A percentile compares a stretch with the other conserved stretches of the same genome.
Evolutionary conservation across 2,329 filamentous ascomycete species (phyloP).

Genomic region (Aspergillus texensis): DNA sequence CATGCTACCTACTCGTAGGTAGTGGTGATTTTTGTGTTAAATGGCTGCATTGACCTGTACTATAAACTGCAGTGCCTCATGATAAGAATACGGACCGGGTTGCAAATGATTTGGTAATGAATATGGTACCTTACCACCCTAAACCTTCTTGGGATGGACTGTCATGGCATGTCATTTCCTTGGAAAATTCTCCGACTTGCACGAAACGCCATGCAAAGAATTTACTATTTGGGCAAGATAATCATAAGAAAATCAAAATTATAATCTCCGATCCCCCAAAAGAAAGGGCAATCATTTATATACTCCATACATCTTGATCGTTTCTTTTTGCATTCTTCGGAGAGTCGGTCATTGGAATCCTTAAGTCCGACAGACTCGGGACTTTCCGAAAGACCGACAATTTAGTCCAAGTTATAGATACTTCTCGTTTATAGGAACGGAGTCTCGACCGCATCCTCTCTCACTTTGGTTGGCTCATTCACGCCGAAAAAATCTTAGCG

Average conservation of each 20-base stretch:
- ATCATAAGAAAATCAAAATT: background rate
- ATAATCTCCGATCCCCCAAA: background rate
- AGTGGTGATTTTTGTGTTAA: background rate
- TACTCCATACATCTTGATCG: background rate
- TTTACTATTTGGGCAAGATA: background rate
- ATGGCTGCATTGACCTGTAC: background rate
- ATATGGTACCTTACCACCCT: background rate
- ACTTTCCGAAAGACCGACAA: background rate
- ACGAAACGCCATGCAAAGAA: background rate
- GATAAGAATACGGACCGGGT: background rate
- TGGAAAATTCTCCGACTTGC: background rate
- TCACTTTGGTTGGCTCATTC: background rate
- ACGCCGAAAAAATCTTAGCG: background rate
- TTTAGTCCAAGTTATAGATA: background rate
- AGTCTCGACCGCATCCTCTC: background rate
- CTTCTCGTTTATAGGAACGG: background rate
- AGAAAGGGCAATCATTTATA: background rate
- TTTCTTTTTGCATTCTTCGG: background rate
- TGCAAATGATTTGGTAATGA: background rate
- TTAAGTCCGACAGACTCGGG: background rate
- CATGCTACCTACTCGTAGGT: no score
- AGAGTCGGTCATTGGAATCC: background rate
- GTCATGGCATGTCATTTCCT: background rate
- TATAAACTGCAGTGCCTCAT: background rate
- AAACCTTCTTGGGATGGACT: background rate